Evolutionary conservation across 257 asterid species (phyloP).

Genomic region (Handroanthus guayacan): DNA sequence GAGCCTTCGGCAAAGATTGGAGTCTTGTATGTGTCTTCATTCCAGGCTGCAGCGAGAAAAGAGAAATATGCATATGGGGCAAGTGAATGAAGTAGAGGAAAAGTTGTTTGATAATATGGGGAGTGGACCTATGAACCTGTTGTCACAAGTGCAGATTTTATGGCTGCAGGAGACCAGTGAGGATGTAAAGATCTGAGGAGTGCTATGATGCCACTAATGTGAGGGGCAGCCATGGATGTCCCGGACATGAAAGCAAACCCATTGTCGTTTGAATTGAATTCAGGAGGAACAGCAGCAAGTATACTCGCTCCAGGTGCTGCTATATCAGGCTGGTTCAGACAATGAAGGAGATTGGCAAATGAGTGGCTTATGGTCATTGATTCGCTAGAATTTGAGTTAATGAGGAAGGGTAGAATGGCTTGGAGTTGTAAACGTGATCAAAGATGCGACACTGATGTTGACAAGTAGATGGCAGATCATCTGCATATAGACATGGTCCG

Average conservation of each 20-base stretch:
- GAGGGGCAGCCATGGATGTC: conserved; percentile 43
- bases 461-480: too few species aligned
- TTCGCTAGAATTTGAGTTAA: not conserved
- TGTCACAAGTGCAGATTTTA: conserved; percentile 40
- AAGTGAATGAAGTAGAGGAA: not conserved
- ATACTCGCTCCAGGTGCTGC: conserved; percentile 44
- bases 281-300: conserved; percentile 16
- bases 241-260: conserved; percentile 17
- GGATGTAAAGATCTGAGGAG: conserved; percentile 34
- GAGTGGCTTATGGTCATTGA: not conserved
- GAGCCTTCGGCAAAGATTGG: conserved; percentile 41
- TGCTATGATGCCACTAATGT: conserved; percentile 36
- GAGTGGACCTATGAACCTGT: conserved; percentile 25
- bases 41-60: conserved; percentile 32
- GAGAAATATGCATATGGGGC: not conserved
- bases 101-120: not conserved
- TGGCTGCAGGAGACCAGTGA: conserved; percentile 42
- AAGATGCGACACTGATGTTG: too few species aligned
- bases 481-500: too few species aligned
- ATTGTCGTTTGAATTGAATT: not conserved
- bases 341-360: not conserved
- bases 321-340: conserved; percentile 37
- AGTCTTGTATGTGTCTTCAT: not conserved
- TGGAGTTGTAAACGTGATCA: too few species aligned
- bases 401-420: not conserved